These are phyloP conservation scores for Plasmodium reichenowi DNA, from an alignment of 169 alveolate species.

Conservation along the genomic window DNA sequence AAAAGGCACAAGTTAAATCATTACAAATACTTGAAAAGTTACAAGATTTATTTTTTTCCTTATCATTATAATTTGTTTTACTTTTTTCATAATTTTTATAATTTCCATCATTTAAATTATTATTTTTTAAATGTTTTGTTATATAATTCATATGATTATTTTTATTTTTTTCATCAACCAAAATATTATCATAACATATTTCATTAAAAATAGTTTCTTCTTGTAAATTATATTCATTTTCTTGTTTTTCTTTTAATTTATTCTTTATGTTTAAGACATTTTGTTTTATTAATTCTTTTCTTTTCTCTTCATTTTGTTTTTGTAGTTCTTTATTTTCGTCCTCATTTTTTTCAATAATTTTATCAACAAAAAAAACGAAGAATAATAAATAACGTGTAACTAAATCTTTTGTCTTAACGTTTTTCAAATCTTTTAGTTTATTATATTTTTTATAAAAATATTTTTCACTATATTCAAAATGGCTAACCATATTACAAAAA, in stretches of 20 bases:
- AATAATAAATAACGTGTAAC: conserved; percentile 23
- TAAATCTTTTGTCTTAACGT: conserved; percentile 44
- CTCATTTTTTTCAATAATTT: conserved; percentile 62
- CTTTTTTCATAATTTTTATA: background rate
- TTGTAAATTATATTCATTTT: background rate
- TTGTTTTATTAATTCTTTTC: conserved; percentile 45
- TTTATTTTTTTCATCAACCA: background rate
- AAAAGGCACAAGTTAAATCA: conserved; percentile 12
- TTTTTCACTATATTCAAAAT: background rate
- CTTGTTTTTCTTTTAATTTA: conserved; percentile 27
- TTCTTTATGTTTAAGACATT: conserved; percentile 39
- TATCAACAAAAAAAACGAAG: conserved; percentile 37
- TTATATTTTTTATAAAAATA: conserved; percentile 9
- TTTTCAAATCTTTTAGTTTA: conserved; percentile 31
- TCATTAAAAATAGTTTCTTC: conserved; percentile 17
- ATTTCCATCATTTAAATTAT: background rate
- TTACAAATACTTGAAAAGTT: background rate
- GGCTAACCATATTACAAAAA: background rate
- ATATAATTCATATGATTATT: background rate
- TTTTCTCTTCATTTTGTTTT: conserved; percentile 27
- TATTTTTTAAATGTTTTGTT: background rate
- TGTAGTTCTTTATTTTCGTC: conserved; percentile 21
- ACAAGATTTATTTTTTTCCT: background rate
- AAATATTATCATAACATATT: background rate
- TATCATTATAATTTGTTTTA: background rate